Percentiles rank a stretch among this genome's conserved stretches.
Evolutionary conservation across 108 stramenopile genomes (phyloP).

Genomic region (Skeletonema marinoi): DNA sequence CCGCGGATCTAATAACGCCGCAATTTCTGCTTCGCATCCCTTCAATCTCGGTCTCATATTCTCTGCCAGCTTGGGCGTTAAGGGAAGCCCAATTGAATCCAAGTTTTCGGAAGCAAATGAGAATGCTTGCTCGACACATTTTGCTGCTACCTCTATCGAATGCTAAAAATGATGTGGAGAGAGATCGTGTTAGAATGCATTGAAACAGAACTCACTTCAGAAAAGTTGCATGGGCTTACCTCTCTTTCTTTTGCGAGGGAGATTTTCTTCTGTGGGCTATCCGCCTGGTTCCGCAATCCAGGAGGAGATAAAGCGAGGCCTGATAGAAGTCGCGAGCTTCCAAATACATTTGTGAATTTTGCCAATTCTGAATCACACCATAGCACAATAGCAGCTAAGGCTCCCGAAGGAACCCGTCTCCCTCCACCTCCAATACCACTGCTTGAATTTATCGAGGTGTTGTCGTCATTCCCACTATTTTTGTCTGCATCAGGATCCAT

Average conservation of each 20-base stretch:
- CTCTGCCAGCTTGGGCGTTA: constrained; percentile 80
- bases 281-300: constrained; percentile 31
- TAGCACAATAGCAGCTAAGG: constrained; percentile 75
- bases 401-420: constrained; percentile 71
- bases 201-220: constrained; percentile 3
- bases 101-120: constrained; percentile 79
- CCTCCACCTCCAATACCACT: constrained; percentile 27
- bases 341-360: constrained; percentile 79
- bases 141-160: constrained; percentile 82
- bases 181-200: background rate
- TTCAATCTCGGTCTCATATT: constrained; percentile 74
- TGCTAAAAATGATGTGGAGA: constrained; percentile 6
- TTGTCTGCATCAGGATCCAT: constrained; percentile 39
- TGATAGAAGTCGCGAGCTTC: constrained; percentile 73
- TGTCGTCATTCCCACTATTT: constrained; percentile 28
- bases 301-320: constrained; percentile 80
- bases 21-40: constrained; percentile 86
- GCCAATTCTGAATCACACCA: constrained; percentile 87
- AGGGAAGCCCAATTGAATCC: constrained; percentile 81
- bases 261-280: constrained; percentile 10
- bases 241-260: constrained; percentile 35
- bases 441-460: constrained; percentile 45
- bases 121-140: constrained; percentile 88
- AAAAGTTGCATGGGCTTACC: constrained; percentile 7
- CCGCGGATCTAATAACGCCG: constrained; percentile 53